Evolutionary conservation across 805 yeast species (phyloP), one percentile per base, ranked within the genome.

Genomic region (Starmerella vitae): DNA sequence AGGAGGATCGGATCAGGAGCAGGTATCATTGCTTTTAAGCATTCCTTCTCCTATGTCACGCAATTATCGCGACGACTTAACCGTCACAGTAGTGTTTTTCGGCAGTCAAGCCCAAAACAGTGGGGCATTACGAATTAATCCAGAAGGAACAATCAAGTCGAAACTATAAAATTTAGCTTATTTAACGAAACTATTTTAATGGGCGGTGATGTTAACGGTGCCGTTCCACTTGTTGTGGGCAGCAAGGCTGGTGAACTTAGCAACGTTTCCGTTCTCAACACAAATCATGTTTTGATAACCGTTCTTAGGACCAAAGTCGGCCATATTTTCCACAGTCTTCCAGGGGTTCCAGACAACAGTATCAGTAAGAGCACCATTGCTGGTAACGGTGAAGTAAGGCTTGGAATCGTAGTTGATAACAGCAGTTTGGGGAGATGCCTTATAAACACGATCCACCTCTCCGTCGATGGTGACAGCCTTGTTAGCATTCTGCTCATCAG

Each of bases 341-440:
- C 97, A 91, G 27, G 98, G 98, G 60, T 91, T 91, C 98, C 98
- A 91, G 39, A 91, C 96, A 35, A 91, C 97, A 26, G 70, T 63
- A 47, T 74, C 80, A 25, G 66, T 69, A 30, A 82, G 64, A 22
- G 37, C 13, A 13, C 62, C 62, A 54, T 93, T 69, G 38, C 71
- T 37, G 25, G 43, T 65, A 26, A 88, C 59, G 30, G 80, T 75
- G 56, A 78, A 78, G 35, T 74, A 58, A 6, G 83, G 86, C 46
- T 73, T 69, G 33, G 88, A 91, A 40, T 70, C 67, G 43, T 73
- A 76, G 34, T 78, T 74, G 37, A 86, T 76, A 54, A 78, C 84
- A 29, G 82, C 63, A 4, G 61, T 63, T 18, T 36, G 15, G 8
- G 51, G 50, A 27, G 83, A 74, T 14, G 70, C 63, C 52, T 73